These are phyloP conservation scores for Nicotiana undulata DNA, from an alignment of 257 asterid species.

Conservation along the genomic window DNA sequence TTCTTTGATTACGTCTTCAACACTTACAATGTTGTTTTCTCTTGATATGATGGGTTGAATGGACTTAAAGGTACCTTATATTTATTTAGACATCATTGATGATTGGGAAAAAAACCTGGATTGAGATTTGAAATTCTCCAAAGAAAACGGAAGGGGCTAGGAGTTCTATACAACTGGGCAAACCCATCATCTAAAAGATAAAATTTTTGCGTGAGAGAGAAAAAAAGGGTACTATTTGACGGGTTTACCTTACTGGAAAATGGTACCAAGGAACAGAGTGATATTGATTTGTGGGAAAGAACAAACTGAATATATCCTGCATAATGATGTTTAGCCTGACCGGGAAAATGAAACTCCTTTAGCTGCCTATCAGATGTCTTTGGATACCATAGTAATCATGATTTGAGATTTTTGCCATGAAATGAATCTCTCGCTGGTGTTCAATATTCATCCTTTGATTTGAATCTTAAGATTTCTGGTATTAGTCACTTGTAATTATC, in stretches of 20 bases:
- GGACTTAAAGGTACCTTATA: neutral
- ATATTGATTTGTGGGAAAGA: neutral
- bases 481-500: neutral
- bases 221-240: neutral
- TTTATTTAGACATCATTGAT: neutral
- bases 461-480: neutral
- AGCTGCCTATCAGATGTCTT: neutral
- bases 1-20: neutral
- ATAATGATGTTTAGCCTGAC: neutral
- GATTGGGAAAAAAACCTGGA: neutral
- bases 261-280: neutral
- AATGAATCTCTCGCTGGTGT: neutral
- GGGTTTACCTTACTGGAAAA: neutral
- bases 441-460: neutral
- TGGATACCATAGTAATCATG: neutral
- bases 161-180: neutral
- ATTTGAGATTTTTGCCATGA: neutral
- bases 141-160: neutral
- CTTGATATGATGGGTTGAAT: neutral
- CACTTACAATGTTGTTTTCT: neutral
- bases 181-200: neutral
- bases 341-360: neutral
- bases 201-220: neutral
- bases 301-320: neutral
- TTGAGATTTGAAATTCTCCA: neutral